Conservation (phyloP, 768 basidiomycete species). For the Lentinula boryana region DNA sequence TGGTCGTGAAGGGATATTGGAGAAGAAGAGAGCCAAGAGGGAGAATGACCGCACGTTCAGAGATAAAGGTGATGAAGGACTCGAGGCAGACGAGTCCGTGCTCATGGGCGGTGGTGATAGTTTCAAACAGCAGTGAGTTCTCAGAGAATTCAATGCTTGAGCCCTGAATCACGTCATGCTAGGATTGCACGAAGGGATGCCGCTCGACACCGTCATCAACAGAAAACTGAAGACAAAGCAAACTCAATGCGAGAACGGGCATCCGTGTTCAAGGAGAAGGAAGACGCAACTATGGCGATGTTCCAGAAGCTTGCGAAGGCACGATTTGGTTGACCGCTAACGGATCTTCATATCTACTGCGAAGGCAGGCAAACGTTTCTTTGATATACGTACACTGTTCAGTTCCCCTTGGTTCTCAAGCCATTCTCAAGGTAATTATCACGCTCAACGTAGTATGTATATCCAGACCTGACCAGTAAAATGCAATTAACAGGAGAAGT, state of each 20-base stretch:
- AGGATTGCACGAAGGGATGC: slow-evolving; percentile 76
- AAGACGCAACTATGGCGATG: slow-evolving; percentile 95
- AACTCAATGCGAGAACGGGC: slow-evolving; percentile 56
- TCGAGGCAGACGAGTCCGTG: slow-evolving; percentile 73
- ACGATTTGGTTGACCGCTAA: slow-evolving; percentile 58
- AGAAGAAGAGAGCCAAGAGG: slow-evolving; percentile 75
- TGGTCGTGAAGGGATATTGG: slow-evolving; percentile 79
- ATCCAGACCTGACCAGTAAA: neutral
- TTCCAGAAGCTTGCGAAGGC: slow-evolving; percentile 89
- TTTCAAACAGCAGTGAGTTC: slow-evolving; percentile 67
- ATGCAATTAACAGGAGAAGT: neutral
- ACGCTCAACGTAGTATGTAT: neutral
- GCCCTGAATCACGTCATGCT: neutral
- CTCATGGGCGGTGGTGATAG: slow-evolving; percentile 81
- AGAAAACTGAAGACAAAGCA: slow-evolving; percentile 51
- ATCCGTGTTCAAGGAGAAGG: slow-evolving; percentile 64
- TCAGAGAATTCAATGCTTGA: neutral
- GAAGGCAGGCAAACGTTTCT: neutral
- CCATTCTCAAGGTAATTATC: neutral
- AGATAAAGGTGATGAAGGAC: slow-evolving; percentile 71
- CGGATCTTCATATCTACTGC: neutral
- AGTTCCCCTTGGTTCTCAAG: neutral
- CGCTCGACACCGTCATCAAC: slow-evolving; percentile 55
- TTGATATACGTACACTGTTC: neutral
- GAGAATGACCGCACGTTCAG: slow-evolving; percentile 67